Base-by-base conservation (phyloP, 148 eudicot genomes). In the Rhododendron molle region DNA sequence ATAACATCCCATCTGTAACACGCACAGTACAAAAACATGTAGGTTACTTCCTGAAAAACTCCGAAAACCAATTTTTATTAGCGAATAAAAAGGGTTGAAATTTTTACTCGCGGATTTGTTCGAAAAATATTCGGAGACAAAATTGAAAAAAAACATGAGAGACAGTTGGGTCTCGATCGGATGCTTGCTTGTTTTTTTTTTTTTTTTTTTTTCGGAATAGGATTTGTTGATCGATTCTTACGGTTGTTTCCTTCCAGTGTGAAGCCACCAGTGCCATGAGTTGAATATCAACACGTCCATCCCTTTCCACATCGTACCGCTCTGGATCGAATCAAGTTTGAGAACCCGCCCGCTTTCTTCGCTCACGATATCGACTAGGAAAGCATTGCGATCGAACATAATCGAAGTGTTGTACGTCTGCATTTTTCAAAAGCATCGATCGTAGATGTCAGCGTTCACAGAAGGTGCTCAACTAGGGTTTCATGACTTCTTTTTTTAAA, bases 211-310 rank as follows among this genome's bases (percentile, higher is more conserved):
- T 40, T 6, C 44, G 6, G 44, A 40, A 40, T 6, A 40, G 44
- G 44, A 6, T 40, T 40, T 5, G 44, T 40, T 40, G 44, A 40
- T 40, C 44, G 44, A 40, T 40, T 76, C 80, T 76, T 89, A 95
- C 98, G 94, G 91, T 86, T 93, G 96, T 87, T 90, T 84, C 26
- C 89, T 82, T 73, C 96, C 98, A 2, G 88, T 89, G 86, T 93
- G 95, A 85, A 91, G 91, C 98, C 98, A 96, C 98, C 98, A 96
- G 85, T 96, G 98, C 97, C 97, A 96, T 10, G 98, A 84, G 67
- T 94, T 88, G 88, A 95, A 95, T 85, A 95, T 79, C 81, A 95
- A 43, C 1, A 88, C 58, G 85, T 95, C 94, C 20, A 83, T 78
- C 85, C 91, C 90, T 47, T 85, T 84, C 96, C 96, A 95, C 0